Percentiles rank a stretch among this genome's conserved stretches.
Conservation (phyloP, 2,329 filamentous ascomycete species). For the Calonectria crousiana region DNA sequence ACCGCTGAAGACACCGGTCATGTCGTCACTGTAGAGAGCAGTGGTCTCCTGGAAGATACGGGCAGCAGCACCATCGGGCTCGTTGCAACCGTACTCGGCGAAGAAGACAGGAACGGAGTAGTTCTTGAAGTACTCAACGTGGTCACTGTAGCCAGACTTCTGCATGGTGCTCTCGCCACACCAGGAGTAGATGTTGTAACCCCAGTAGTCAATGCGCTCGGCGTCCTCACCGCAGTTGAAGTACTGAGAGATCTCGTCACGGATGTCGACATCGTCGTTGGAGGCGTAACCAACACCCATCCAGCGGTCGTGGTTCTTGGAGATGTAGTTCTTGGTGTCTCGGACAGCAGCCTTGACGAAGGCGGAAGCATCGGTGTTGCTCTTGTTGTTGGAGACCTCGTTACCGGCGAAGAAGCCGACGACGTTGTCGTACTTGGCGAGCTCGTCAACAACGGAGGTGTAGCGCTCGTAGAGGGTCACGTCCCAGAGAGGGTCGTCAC, state of each 20-base stretch:
- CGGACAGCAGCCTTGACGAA: constrained; percentile 98
- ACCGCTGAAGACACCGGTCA: constrained; percentile 91
- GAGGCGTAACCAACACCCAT: constrained; percentile 96
- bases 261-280: constrained; percentile 89
- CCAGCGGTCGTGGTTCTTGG: constrained; percentile 78
- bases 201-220: constrained; percentile 92
- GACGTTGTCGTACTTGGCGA: constrained; percentile 88
- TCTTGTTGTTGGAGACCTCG: constrained; percentile 90
- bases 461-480: constrained; percentile 84
- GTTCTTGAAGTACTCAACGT: constrained; percentile 86
- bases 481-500: constrained; percentile 83
- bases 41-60: constrained; percentile 89
- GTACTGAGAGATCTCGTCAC: constrained; percentile 86
- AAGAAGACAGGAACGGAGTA: constrained; percentile 98
- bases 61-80: constrained; percentile 66
- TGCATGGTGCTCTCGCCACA: constrained; percentile 86
- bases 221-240: constrained; percentile 85
- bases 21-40: constrained; percentile 82
- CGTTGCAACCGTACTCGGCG: constrained; percentile 98
- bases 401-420: constrained; percentile 99
- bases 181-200: constrained; percentile 99
- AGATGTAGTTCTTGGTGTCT: constrained; percentile 96
- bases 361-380: constrained; percentile 90
- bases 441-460: constrained; percentile 82
- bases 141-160: constrained; percentile 82